These are phyloP conservation scores for Trichophyton rubrum DNA, from an alignment of 2,329 filamentous ascomycete species.

Conservation along the genomic window DNA sequence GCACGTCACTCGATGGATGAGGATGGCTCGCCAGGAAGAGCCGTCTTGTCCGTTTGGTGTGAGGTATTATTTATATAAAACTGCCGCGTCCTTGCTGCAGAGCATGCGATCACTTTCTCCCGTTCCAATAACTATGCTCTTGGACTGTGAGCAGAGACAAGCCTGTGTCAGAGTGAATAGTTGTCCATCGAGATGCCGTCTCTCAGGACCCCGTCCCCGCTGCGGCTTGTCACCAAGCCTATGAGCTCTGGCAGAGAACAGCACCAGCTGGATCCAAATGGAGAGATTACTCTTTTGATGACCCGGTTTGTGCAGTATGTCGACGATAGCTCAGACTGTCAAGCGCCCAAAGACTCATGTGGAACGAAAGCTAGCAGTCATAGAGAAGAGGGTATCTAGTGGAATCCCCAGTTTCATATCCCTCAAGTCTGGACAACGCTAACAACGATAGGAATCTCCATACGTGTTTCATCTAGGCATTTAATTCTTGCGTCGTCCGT, in stretches of 20 bases:
- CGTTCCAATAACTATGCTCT: not conserved
- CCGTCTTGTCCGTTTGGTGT: no score
- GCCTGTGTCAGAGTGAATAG: not conserved
- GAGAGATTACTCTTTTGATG: constrained; percentile 11
- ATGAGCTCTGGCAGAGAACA: constrained; percentile 6
- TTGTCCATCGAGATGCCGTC: not conserved
- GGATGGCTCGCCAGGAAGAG: not conserved
- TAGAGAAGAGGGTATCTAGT: constrained; percentile 12
- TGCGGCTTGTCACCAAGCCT: not conserved
- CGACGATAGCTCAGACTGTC: not conserved
- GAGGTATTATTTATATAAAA: not conserved
- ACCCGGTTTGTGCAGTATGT: constrained; percentile 12
- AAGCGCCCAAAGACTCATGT: not conserved
- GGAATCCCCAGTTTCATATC: no score
- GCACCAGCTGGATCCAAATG: constrained; percentile 13
- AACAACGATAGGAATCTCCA: constrained; percentile 10
- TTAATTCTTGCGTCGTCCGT: constrained; percentile 14
- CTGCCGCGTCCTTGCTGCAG: not conserved
- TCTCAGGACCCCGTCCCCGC: constrained; percentile 7
- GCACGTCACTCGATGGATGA: not conserved
- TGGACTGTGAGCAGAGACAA: not conserved
- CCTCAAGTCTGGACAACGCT: not conserved
- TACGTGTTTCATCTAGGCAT: constrained; percentile 14
- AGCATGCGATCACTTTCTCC: not conserved
- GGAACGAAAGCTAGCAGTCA: not conserved